Conservation (phyloP, 192 early-diverging fungal species). For the Dispira parvispora region DNA sequence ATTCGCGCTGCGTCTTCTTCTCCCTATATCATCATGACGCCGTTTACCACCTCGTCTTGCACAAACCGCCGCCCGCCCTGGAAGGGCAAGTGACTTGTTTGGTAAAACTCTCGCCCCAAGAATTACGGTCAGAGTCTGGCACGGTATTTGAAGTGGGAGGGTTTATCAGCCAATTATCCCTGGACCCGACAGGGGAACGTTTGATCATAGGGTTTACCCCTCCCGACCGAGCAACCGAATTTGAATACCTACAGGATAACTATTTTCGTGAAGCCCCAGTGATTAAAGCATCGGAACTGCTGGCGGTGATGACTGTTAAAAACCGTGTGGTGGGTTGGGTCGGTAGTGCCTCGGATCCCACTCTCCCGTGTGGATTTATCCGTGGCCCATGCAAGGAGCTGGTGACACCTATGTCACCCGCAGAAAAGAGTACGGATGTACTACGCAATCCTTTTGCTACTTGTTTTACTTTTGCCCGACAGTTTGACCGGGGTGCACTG, state of each 20-base stretch:
- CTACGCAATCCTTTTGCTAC: slow-evolving; percentile 16
- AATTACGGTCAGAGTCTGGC: background rate
- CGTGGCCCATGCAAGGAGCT: slow-evolving; percentile 27
- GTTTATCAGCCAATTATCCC: slow-evolving; percentile 19
- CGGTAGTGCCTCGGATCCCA: slow-evolving; percentile 15
- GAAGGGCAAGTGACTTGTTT: slow-evolving; percentile 19
- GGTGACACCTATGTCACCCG: slow-evolving; percentile 10
- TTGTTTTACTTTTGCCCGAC: slow-evolving; percentile 24
- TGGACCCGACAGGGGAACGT: slow-evolving; percentile 27
- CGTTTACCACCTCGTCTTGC: slow-evolving; percentile 22
- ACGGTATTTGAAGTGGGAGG: slow-evolving; percentile 20
- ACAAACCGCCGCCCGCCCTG: slow-evolving; percentile 20
- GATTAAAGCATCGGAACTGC: slow-evolving; percentile 8
- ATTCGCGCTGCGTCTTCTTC: slow-evolving; percentile 26
- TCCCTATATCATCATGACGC: slow-evolving; percentile 13
- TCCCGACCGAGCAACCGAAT: slow-evolving; percentile 20
- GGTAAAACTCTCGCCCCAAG: background rate
- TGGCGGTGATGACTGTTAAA: slow-evolving; percentile 24
- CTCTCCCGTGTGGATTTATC: slow-evolving; percentile 28
- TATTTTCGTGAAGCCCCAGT: background rate
- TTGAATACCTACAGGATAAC: slow-evolving; percentile 8
- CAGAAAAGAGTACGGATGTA: background rate
- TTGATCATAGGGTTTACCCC: slow-evolving; percentile 24
- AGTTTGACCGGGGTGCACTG: slow-evolving; percentile 24
- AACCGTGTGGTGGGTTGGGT: background rate